Evolutionary conservation across 2,329 filamentous ascomycete species (phyloP).

Genomic region (Hypomyces perniciosus): DNA sequence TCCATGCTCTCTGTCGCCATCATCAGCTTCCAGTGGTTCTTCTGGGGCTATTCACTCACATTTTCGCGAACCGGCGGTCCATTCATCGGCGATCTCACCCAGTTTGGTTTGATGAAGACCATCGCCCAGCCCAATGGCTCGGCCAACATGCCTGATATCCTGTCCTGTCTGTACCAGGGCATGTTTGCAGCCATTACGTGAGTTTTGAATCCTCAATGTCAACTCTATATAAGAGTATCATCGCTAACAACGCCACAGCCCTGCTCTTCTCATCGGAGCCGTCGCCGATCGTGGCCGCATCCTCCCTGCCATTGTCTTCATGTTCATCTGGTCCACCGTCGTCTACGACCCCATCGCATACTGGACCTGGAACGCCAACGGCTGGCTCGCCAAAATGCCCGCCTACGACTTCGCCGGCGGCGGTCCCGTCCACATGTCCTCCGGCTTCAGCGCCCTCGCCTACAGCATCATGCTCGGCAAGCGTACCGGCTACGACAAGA

Average conservation of each 20-base stretch:
- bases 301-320: conserved; percentile 57
- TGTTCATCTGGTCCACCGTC: conserved; percentile 65
- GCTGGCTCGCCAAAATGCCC: conserved; percentile 64
- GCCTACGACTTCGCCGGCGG: conserved; percentile 71
- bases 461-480: conserved; percentile 70
- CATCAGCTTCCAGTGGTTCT: conserved; percentile 89
- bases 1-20: conserved; percentile 76
- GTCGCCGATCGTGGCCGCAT: conserved; percentile 57
- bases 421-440: conserved; percentile 69
- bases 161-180: conserved; percentile 82
- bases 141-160: conserved; percentile 66
- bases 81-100: conserved; percentile 73
- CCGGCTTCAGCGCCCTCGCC: conserved; percentile 64
- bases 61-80: conserved; percentile 75
- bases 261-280: conserved; percentile 53
- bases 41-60: conserved; percentile 85
- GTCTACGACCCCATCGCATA: conserved; percentile 70
- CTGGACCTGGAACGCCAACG: conserved; percentile 71
- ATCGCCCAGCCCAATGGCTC: conserved; percentile 71
- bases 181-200: conserved; percentile 89
- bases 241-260: conserved; percentile 27
- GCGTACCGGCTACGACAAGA: conserved; percentile 55
- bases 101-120: conserved; percentile 76
- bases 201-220: conserved; percentile 27
- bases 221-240: neutral